phyloP scores from a whole-genome alignment of 805 yeast genomes.

The Metschnikowia anglica region DNA sequence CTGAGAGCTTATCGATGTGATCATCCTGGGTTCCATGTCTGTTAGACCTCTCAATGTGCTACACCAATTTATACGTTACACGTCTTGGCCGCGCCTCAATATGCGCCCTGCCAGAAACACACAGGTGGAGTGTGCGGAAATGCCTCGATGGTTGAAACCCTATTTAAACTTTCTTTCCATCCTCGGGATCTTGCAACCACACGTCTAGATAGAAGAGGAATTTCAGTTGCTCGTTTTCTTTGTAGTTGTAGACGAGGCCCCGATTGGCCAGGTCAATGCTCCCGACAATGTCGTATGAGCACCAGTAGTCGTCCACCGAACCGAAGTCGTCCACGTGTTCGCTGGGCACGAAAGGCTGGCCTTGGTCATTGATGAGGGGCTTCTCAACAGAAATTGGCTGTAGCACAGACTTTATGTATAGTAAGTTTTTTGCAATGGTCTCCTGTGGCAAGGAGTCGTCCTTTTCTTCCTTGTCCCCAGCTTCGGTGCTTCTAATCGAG shows the following conservation, averaged over 20 bases:
- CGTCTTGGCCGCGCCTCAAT: no score
- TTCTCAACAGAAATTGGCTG: conserved; percentile 25
- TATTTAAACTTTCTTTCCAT: no score
- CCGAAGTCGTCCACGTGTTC: conserved; percentile 18
- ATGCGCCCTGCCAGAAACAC: no score
- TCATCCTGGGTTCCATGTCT: no score
- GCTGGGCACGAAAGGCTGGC: conserved; percentile 34
- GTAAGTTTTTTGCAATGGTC: conserved; percentile 21
- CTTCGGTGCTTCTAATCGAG: conserved; percentile 6
- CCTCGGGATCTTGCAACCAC: conserved; percentile 22
- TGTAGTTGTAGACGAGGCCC: conserved; percentile 23
- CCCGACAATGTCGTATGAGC: conserved; percentile 36
- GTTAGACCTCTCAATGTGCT: no score
- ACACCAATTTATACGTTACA: no score
- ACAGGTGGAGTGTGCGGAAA: no score
- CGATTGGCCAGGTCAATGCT: conserved; percentile 20
- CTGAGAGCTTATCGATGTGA: no score
- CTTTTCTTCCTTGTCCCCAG: conserved; percentile 2
- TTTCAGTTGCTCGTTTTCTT: conserved; percentile 12
- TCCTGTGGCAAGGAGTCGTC: conserved; percentile 13
- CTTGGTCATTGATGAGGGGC: conserved; percentile 19
- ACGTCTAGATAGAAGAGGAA: conserved; percentile 24
- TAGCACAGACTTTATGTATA: conserved; percentile 25
- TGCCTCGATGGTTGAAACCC: no score
- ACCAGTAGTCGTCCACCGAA: conserved; percentile 28